Base-by-base conservation (phyloP, 176 grass and related monocot genomes). In the Juncus effusus region DNA sequence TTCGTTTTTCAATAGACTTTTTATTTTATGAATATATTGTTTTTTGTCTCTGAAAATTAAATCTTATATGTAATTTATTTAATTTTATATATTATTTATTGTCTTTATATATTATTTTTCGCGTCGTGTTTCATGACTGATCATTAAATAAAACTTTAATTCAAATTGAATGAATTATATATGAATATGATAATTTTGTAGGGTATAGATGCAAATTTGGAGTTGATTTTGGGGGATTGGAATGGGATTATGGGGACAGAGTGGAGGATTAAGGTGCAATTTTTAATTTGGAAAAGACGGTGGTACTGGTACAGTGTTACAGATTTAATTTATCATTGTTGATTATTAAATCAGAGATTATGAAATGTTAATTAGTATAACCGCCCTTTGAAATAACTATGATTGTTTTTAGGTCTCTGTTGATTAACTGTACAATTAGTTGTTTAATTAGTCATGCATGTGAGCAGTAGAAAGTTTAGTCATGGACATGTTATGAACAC, bases 401-500 rank as follows among this genome's bases (percentile, higher is more conserved):
- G 14, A 13, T 56, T 71, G 40, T 71, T n/a, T 40, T 55, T 69
- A 1, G 19, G 19, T 54, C 50, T 38, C 65, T 55, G 50, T 38
- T 35, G 50, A 69, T 69, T 70, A 57, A 70, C 41, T 70, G 51
- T 37, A 56, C 38, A 16, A 14, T 10, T 58, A 57, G 28, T 71
- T 56, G 8, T 71, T 71, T 71, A 71, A 57, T 71, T 58, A 71
- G 52, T 3, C 8, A 42, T 59, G 51, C 67, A 71, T 71, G 67
- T 71, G 67, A 40, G 35, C 12, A 10, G 37, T 59, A 71, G 12
- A 54, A 59, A 71, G 19, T 71, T 47, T 61, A 36, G 67, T 71
- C 67, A 42, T 71, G 54, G 7, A 40, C 67, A 71, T 71, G 67
- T 71, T 71, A 71, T 71, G 38, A 55, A 37, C 65, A 69, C 50